Evolutionary conservation across 768 basidiomycete species (phyloP).

Genomic region (Panaeolus papilionaceus): DNA sequence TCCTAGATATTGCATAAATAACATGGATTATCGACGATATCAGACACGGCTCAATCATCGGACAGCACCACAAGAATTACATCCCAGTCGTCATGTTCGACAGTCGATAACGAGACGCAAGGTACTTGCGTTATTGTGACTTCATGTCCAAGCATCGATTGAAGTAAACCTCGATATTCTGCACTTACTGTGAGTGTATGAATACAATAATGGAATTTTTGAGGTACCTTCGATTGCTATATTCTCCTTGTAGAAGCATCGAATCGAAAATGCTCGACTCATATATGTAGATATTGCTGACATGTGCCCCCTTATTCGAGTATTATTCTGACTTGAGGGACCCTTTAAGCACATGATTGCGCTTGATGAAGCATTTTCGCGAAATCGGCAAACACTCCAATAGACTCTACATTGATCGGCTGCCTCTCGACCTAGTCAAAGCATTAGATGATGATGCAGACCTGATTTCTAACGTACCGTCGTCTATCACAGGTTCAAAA

Average conservation of each 20-base stretch:
- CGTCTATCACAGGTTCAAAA: conserved; percentile 42
- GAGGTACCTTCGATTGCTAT: background rate
- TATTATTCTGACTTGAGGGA: background rate
- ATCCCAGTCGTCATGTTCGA: background rate
- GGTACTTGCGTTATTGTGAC: background rate
- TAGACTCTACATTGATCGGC: background rate
- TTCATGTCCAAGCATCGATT: background rate
- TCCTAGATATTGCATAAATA: background rate
- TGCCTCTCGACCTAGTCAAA: background rate
- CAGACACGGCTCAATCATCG: background rate
- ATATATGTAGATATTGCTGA: background rate
- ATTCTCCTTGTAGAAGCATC: conserved; percentile 4
- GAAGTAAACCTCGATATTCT: background rate
- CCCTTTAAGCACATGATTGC: background rate
- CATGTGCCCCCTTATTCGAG: background rate
- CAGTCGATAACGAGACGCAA: background rate
- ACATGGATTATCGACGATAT: background rate
- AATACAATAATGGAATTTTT: background rate
- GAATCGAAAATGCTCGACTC: background rate
- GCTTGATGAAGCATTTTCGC: background rate
- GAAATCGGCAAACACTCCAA: background rate
- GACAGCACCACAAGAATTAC: background rate
- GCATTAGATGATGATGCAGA: background rate
- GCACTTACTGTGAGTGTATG: background rate
- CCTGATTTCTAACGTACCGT: conserved; percentile 39